Base-by-base conservation (phyloP, 495 filamentous ascomycete genomes). In the Apiosordaria backusii region DNA sequence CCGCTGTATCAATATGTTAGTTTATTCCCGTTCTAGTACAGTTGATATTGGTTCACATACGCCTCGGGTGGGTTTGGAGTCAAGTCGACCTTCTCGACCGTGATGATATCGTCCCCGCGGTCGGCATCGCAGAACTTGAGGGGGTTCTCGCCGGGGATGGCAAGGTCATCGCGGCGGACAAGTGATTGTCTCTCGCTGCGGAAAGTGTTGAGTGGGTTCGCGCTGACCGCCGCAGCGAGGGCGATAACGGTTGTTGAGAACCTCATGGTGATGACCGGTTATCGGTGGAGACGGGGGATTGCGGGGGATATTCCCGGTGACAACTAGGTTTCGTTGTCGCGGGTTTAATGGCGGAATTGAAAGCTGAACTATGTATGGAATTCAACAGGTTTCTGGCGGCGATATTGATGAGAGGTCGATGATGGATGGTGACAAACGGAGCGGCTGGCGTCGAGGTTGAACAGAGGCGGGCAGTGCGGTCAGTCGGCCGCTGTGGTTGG, bases 1-100 rank as follows among this genome's bases (percentile, higher is more conserved):
- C 96, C 96, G 63, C 95, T 99, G 71, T 71, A 26, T 25, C 60
- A 45, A 66, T 65, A 67, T 65, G 57, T 55, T 40, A 22, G 24
- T 29, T 23, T 55, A 29, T 61, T 21, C 21, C 5, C 7, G 52
- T 45, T 18, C 4, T 24, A 15, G 13, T 21, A 10, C 4, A 26
- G 45, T 4, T 25, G 18, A 21, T 24, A n/a, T 61, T 27, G 25
- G 63, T 25, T 3, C 23, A 87, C 93, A 63, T 88, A 98, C 95
- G 92, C 78, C 71, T 84, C 65, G 22, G 95, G 95, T 22, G 95
- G 95, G 75, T 99, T 98, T 5, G 95, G 95, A 10, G 76, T 67
- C 65, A 99, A 72, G 71, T 96, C 84, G 23, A 98, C 92, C 29
- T 86, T 83, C 40, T 96, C 79, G 66, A 99, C 92, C 7, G 83